phyloP scores from a whole-genome alignment of 164 flowering plant genomes.

The Vitis amurensis region DNA sequence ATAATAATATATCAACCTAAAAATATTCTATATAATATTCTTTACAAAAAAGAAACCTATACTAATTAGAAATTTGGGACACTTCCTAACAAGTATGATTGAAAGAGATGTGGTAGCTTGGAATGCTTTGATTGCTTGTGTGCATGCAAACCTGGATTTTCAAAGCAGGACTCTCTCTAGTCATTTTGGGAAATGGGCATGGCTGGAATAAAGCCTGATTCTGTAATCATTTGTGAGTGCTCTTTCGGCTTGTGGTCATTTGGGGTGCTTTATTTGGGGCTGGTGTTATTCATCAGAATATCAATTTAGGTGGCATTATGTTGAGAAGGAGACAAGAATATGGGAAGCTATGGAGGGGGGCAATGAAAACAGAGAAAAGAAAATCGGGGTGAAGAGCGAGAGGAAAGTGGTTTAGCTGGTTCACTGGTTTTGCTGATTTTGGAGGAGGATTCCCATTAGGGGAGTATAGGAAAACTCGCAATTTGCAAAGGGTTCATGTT shows the following conservation, averaged over 20 bases:
- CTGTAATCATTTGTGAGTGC: conserved; percentile 30
- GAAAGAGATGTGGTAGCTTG: conserved; percentile 42
- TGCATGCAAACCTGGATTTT: conserved; percentile 33
- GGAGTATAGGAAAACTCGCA: conserved; percentile 37
- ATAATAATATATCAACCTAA: too few species aligned
- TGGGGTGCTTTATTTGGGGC: conserved; percentile 45
- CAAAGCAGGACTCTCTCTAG: conserved; percentile 26
- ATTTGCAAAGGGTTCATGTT: conserved; percentile 41
- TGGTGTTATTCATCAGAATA: conserved; percentile 36
- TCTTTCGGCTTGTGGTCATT: too few species aligned
- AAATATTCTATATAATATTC: too few species aligned
- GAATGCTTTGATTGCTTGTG: conserved; percentile 48
- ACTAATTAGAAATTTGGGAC: too few species aligned
- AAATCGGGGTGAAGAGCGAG: too few species aligned
- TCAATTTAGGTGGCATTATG: conserved; percentile 20
- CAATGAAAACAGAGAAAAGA: too few species aligned
- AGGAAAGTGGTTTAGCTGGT: too few species aligned
- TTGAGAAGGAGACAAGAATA: too few species aligned
- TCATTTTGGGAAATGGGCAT: conserved; percentile 30
- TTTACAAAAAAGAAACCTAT: too few species aligned
- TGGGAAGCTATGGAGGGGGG: too few species aligned
- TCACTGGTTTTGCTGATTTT: too few species aligned
- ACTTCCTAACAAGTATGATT: conserved; percentile 10
- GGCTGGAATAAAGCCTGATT: conserved; percentile 28
- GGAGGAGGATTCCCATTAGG: background rate